phyloP scores from a whole-genome alignment of 2,329 filamentous ascomycete species.

The Fulvia fulva region DNA sequence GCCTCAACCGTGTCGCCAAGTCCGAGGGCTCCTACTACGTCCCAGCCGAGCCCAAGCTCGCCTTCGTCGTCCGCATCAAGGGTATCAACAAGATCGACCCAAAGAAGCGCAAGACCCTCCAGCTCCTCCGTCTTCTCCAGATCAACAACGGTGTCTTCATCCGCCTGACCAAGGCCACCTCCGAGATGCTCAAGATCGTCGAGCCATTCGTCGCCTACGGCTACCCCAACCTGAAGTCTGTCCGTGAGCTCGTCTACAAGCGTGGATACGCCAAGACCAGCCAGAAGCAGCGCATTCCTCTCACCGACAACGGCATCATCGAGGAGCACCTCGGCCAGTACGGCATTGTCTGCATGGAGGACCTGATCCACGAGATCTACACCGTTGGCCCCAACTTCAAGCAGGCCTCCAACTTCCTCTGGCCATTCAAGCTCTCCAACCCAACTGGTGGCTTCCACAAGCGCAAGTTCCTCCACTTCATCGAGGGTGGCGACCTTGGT shows the following conservation, averaged over 20 bases:
- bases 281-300: constrained; percentile 92
- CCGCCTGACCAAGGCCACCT: constrained; percentile 93
- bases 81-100: constrained; percentile 99
- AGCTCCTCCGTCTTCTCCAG: constrained; percentile 98
- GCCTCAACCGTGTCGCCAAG: constrained; percentile 84
- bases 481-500: constrained; percentile 96
- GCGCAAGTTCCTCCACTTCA: constrained; percentile 98
- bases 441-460: constrained; percentile 93
- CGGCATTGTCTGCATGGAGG: constrained; percentile 98
- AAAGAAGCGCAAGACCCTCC: constrained; percentile 99
- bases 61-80: constrained; percentile 99
- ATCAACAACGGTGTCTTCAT: constrained; percentile 99
- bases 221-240: constrained; percentile 98
- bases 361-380: constrained; percentile 98
- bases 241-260: constrained; percentile 99
- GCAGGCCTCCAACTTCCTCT: constrained; percentile 98
- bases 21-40: constrained; percentile 91
- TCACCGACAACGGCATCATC: constrained; percentile 97
- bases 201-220: constrained; percentile 99
- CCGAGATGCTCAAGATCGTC: constrained; percentile 95
- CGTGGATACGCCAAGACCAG: constrained; percentile 94
- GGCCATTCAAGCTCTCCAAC: constrained; percentile 99
- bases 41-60: constrained; percentile 89
- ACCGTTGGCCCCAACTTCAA: constrained; percentile 98
- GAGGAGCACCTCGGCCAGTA: constrained; percentile 96